These are phyloP conservation scores for Esteya vermicola DNA, from an alignment of 2,329 filamentous ascomycete genomes.

Conservation along the genomic window DNA sequence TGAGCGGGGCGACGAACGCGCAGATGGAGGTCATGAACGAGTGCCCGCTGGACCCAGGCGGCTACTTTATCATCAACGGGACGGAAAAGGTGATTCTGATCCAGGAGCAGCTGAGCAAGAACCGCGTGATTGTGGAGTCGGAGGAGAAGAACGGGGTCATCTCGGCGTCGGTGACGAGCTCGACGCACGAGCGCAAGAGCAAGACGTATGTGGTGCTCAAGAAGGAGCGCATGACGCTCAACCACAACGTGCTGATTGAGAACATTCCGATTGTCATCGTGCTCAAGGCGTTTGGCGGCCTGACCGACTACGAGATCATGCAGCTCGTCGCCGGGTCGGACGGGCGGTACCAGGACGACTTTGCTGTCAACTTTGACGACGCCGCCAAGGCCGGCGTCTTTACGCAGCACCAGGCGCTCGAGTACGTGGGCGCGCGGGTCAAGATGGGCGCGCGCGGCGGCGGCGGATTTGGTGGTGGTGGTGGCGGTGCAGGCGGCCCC, in stretches of 20 bases:
- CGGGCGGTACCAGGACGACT: slow-evolving; percentile 82
- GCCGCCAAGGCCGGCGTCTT: slow-evolving; percentile 70
- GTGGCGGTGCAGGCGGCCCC: not conserved
- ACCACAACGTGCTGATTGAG: slow-evolving; percentile 87
- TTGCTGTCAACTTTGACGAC: slow-evolving; percentile 90
- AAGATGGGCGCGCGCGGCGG: slow-evolving; percentile 64
- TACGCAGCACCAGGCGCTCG: slow-evolving; percentile 89
- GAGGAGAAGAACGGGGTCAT: slow-evolving; percentile 86
- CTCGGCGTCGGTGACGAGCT: slow-evolving; percentile 92
- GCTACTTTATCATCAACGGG: slow-evolving; percentile 94
- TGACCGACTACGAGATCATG: slow-evolving; percentile 91
- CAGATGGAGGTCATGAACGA: slow-evolving; percentile 91
- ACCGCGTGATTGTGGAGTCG: slow-evolving; percentile 92
- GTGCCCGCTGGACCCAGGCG: slow-evolving; percentile 88
- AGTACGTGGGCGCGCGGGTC: slow-evolving; percentile 76
- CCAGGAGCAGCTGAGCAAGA: slow-evolving; percentile 98
- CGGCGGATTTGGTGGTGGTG: slow-evolving; percentile 10
- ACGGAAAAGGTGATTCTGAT: slow-evolving; percentile 98
- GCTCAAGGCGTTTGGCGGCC: slow-evolving; percentile 82
- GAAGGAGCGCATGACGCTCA: slow-evolving; percentile 78
- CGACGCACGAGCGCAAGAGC: slow-evolving; percentile 92
- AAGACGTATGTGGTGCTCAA: slow-evolving; percentile 94
- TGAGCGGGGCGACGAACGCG: slow-evolving; percentile 68
- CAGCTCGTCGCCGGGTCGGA: slow-evolving; percentile 81
- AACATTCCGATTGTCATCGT: slow-evolving; percentile 91